Evolutionary conservation across 208 protist species (phyloP), one percentile per base, ranked within the genome.

Genomic region (Lotmaria passim): DNA sequence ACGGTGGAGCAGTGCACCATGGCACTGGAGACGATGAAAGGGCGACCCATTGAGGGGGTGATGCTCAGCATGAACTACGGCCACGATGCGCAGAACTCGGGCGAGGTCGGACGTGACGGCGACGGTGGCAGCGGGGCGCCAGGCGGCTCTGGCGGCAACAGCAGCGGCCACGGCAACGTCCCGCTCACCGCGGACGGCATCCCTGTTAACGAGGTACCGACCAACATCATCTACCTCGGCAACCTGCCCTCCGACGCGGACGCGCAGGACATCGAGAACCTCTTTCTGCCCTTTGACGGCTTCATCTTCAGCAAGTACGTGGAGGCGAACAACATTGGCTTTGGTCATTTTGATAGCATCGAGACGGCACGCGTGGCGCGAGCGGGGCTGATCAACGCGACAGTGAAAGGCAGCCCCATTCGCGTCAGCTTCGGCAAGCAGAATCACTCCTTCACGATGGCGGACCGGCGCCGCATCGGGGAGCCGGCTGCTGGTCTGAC

Each of bases 151-250:
- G 51, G 47, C n/a, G n/a, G n/a, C n/a, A n/a, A n/a, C n/a, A n/a
- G n/a, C 11, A 52, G 33, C 30, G 28, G 19, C 47, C 38, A 73
- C 33, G 5, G 52, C 52, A 44, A 47, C 26, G 57, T 69, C 15
- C 61, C 57, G 2, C 68, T 75, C 33, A 68, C 66, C 28, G 44
- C 68, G 3, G 86, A 86, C 55, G 86, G 81, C 48, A 83, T 87
- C 41, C 83, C 79, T 10, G 65, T 79, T 21, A 87, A 85, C 63
- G 91, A 96, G 59, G 76, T 66, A 14, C 86, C 86, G 36, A 93
- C 88, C 36, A 96, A 96, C 69, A 88, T 94, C 11, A 82, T 96
- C 17, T 96, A 93, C 74, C 63, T 96, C 61, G 91, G 91, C 36
- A 78, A 90, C 58, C 77, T 96, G 34, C 85, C 91, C 1, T 62